Evolutionary conservation across 2,329 filamentous ascomycete genomes (phyloP).

Genomic region (Coniochaeta hoffmannii): DNA sequence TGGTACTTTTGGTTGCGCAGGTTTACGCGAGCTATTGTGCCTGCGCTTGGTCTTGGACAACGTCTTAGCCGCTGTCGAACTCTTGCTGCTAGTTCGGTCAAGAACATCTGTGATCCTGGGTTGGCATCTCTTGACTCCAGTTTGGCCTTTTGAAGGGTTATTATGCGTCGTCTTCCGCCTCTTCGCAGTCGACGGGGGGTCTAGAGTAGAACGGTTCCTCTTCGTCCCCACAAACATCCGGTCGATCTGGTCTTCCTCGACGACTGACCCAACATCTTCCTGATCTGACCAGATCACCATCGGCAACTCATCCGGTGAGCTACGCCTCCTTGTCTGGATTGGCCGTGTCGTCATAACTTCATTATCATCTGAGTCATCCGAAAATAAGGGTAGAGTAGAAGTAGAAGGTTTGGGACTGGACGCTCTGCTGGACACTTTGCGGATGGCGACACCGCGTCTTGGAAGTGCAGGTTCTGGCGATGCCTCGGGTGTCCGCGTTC

Average conservation of each 20-base stretch:
- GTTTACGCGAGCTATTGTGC: constrained; percentile 3
- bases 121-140: constrained; percentile 17
- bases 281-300: not conserved
- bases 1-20: constrained; percentile 3
- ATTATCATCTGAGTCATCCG: constrained; percentile 37
- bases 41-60: constrained; percentile 7
- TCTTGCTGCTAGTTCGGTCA: constrained; percentile 10
- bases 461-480: constrained; percentile 29
- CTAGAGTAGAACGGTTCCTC: constrained; percentile 25
- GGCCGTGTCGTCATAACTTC: constrained; percentile 4
- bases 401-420: constrained; percentile 20
- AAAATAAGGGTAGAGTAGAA: constrained; percentile 23
- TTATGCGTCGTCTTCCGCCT: constrained; percentile 22
- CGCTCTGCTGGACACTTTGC: constrained; percentile 27
- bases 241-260: constrained; percentile 28
- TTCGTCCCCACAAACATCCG: constrained; percentile 39
- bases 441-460: constrained; percentile 43
- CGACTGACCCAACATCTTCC: constrained; percentile 21
- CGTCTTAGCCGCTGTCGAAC: not conserved
- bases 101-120: constrained; percentile 23
- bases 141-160: constrained; percentile 20
- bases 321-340: not conserved
- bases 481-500: constrained; percentile 21
- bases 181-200: constrained; percentile 19
- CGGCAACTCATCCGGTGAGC: not conserved